phyloP scores from a whole-genome alignment of 2,329 filamentous ascomycete genomes.

The Verticillium nubilum region DNA sequence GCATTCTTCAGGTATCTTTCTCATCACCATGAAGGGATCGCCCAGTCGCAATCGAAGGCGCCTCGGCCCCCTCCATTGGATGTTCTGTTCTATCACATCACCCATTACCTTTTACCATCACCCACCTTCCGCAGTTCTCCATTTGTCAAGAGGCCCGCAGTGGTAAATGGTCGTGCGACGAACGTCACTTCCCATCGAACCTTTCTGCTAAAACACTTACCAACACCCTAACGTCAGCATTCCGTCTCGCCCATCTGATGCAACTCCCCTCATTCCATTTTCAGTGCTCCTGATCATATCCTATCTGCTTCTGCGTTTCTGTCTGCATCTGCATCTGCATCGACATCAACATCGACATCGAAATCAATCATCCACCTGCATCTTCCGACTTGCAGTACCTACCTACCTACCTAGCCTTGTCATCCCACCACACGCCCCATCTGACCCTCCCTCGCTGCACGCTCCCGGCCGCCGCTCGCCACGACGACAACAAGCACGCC shows the following conservation, averaged over 20 bases:
- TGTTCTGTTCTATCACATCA: too few species aligned
- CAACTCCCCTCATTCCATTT: too few species aligned
- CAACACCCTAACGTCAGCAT: not conserved
- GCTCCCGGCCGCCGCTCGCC: not conserved
- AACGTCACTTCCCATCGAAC: not conserved
- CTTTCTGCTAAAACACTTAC: not conserved
- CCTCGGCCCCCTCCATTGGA: too few species aligned
- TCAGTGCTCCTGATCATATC: not conserved
- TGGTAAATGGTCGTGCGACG: not conserved
- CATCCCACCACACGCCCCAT: not conserved
- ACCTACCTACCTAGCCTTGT: not conserved
- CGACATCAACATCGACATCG: too few species aligned
- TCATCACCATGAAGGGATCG: not conserved
- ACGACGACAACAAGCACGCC: not conserved
- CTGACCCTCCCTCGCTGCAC: not conserved
- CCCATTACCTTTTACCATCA: not conserved
- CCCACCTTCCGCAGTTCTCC: not conserved
- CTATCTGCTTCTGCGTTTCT: too few species aligned
- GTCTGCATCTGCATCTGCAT: too few species aligned
- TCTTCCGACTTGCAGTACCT: not conserved
- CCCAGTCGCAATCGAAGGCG: not conserved
- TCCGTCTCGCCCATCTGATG: too few species aligned
- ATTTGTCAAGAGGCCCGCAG: not conserved
- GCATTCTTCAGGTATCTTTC: not conserved
- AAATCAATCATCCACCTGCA: not conserved